These are phyloP conservation scores for Termitomyces sp. DNA, from an alignment of 768 basidiomycete species.

Conservation along the genomic window DNA sequence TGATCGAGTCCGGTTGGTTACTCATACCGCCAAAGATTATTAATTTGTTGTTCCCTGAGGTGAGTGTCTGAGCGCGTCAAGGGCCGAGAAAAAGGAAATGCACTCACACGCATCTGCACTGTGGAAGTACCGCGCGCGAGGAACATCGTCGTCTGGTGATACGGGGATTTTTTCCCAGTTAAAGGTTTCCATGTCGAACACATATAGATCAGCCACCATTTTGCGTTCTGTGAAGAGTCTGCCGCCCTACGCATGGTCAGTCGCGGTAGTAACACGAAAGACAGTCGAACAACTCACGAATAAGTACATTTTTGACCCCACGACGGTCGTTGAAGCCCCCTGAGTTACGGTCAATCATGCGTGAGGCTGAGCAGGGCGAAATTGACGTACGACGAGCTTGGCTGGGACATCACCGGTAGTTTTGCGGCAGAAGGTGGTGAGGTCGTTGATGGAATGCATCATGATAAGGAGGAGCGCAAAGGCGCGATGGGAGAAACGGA, in stretches of 20 bases:
- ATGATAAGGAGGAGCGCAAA: conserved; percentile 21
- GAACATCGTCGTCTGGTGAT: conserved; percentile 62
- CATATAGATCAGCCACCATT: conserved; percentile 89
- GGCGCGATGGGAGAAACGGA: conserved; percentile 11
- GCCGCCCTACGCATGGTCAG: conserved; percentile 55
- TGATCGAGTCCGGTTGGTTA: conserved; percentile 63
- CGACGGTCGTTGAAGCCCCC: conserved; percentile 90
- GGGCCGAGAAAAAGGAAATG: not conserved
- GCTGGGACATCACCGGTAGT: conserved; percentile 85
- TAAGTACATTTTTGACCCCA: conserved; percentile 84
- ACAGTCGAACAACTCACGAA: conserved; percentile 53
- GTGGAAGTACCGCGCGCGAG: conserved; percentile 91
- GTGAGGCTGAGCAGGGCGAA: not conserved
- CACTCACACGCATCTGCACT: conserved; percentile 76
- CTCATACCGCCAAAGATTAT: conserved; percentile 97
- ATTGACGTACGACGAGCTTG: conserved; percentile 73
- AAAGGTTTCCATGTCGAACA: conserved; percentile 80
- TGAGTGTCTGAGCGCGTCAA: conserved; percentile 6
- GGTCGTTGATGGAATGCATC: conserved; percentile 82
- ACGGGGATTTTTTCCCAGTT: conserved; percentile 70
- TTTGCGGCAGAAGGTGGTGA: conserved; percentile 81
- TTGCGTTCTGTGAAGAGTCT: conserved; percentile 79
- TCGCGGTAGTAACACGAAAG: not conserved
- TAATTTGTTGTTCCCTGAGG: conserved; percentile 81
- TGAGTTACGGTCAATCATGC: conserved; percentile 20